Percentiles rank a stretch among this genome's conserved stretches.
phyloP scores from a whole-genome alignment of 2,329 filamentous ascomycete genomes.

The Calonectria leucothoes region DNA sequence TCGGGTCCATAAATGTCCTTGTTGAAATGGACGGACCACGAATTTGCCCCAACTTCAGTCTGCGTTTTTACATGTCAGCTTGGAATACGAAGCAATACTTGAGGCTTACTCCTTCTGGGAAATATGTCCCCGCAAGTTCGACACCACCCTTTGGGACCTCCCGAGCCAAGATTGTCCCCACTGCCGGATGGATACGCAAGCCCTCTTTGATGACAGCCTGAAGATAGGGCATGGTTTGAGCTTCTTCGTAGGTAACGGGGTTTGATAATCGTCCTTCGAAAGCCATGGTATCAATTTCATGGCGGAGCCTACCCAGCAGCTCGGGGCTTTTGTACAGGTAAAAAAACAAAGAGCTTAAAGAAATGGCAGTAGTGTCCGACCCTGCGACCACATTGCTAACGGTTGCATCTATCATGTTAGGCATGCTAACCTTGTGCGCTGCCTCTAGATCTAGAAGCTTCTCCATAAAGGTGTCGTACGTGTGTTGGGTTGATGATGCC shows the following conservation, averaged over 20 bases:
- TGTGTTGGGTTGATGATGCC: not conserved
- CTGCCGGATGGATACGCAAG: not conserved
- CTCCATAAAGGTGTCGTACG: not conserved
- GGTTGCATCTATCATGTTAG: not conserved
- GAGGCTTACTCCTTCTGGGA: not conserved
- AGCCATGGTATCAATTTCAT: not conserved
- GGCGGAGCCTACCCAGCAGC: not conserved
- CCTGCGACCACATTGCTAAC: not conserved
- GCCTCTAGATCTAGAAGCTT: not conserved
- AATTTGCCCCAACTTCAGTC: not conserved
- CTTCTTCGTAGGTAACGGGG: not conserved
- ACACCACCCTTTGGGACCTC: not conserved
- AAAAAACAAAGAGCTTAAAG: not conserved
- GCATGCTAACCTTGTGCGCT: not conserved
- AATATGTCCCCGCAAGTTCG: not conserved
- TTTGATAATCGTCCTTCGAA: not conserved
- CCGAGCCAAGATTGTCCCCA: not conserved
- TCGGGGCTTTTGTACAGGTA: not conserved
- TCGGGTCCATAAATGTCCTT: not conserved
- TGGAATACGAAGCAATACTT: not conserved
- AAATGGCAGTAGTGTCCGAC: not conserved
- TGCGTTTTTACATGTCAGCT: not conserved
- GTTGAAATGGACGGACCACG: not conserved
- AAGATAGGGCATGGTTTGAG: not conserved
- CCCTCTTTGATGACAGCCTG: not conserved